phyloP scores from a whole-genome alignment of 352 stramenopile species.

The Thraustochytrium sp. region DNA sequence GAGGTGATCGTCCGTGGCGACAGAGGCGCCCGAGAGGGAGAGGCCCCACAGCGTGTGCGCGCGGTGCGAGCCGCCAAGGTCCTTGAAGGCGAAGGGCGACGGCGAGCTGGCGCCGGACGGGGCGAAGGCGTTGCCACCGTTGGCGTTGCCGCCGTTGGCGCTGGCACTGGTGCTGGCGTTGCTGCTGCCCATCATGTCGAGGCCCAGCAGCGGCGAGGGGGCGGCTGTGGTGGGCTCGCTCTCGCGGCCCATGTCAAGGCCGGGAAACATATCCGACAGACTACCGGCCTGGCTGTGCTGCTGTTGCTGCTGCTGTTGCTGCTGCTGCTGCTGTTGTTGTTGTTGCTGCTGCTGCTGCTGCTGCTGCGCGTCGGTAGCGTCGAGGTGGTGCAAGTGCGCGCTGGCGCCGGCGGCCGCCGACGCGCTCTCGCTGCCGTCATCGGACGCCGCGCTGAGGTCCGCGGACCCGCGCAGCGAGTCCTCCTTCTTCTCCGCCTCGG shows the following conservation, averaged over 20 bases:
- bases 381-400: too few species aligned
- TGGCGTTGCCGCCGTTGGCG: too few species aligned
- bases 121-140: not conserved
- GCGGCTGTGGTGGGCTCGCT: not conserved
- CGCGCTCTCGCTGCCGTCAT: too few species aligned
- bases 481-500: not conserved
- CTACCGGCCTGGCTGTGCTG: too few species aligned
- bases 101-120: not conserved
- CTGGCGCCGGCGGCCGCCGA: too few species aligned
- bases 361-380: too few species aligned
- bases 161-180: too few species aligned
- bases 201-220: not conserved
- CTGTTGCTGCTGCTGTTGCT: too few species aligned
- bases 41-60: not conserved
- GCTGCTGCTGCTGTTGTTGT: too few species aligned
- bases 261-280: not conserved
- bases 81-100: conserved; percentile 11
- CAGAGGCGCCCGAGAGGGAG: not conserved
- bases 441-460: too few species aligned
- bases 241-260: conserved; percentile 15
- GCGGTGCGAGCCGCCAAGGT: not conserved
- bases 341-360: too few species aligned
- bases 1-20: not conserved
- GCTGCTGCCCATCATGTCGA: not conserved
- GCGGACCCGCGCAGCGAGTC: too few species aligned